These are phyloP conservation scores for Chalaropsis thielavioides DNA, from an alignment of 2,329 filamentous ascomycete species.

Conservation along the genomic window DNA sequence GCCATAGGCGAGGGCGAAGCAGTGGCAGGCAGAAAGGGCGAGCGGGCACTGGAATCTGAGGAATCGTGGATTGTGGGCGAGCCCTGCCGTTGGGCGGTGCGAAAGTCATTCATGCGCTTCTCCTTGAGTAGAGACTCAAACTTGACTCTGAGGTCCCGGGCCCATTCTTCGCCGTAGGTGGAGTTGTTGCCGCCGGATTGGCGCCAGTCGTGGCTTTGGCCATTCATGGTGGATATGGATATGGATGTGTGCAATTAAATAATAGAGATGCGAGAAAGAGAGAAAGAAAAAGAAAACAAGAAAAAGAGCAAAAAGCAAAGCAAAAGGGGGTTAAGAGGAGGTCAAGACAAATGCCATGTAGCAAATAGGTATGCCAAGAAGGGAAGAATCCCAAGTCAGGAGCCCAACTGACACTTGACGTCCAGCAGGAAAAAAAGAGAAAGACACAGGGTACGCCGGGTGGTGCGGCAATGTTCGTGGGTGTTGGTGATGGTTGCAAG, in stretches of 20 bases:
- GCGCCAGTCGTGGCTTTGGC: slow-evolving; percentile 10
- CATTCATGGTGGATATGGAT: slow-evolving; percentile 11
- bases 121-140: slow-evolving; percentile 80
- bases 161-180: slow-evolving; percentile 57
- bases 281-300: not conserved
- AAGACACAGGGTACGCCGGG: not conserved
- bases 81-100: slow-evolving; percentile 37
- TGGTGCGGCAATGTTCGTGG: not conserved
- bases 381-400: not conserved
- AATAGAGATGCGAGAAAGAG: not conserved
- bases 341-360: slow-evolving; percentile 18
- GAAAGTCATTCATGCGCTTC: slow-evolving; percentile 71
- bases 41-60: slow-evolving; percentile 21
- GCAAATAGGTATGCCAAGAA: not conserved
- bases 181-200: slow-evolving; percentile 20
- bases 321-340: slow-evolving; percentile 12
- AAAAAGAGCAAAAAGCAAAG: not conserved
- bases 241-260: slow-evolving; percentile 9
- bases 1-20: slow-evolving; percentile 30
- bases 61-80: slow-evolving; percentile 32
- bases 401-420: not conserved
- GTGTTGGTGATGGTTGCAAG: not conserved
- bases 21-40: slow-evolving; percentile 33
- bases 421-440: not conserved
- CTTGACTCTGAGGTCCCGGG: slow-evolving; percentile 62